Evolutionary conservation across 2,329 filamentous ascomycete genomes (phyloP).

Genomic region (Madurella fahalii): DNA sequence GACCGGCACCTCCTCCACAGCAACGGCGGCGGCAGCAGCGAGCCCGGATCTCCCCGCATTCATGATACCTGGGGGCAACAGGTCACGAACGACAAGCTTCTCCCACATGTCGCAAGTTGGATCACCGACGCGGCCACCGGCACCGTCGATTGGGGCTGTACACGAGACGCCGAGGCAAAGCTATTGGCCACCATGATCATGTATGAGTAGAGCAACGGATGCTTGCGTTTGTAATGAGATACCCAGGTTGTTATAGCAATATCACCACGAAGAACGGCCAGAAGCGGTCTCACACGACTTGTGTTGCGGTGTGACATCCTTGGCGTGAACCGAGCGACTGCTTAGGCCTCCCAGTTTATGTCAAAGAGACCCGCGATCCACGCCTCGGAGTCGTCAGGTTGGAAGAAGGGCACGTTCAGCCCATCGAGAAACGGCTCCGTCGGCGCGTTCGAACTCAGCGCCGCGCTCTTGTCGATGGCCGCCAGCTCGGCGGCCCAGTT

Average conservation of each 20-base stretch:
- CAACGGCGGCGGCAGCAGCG: background rate
- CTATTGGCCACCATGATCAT: too few species aligned
- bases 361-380: slow-evolving; percentile 24
- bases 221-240: too few species aligned
- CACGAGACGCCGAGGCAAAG: too few species aligned
- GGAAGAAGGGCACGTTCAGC: slow-evolving; percentile 17
- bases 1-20: too few species aligned
- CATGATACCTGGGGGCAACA: slow-evolving; percentile 21
- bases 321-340: too few species aligned
- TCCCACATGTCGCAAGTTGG: slow-evolving; percentile 3
- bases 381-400: slow-evolving; percentile 17
- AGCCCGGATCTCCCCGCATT: slow-evolving; percentile 14
- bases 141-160: background rate
- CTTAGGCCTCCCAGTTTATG: slow-evolving; percentile 19
- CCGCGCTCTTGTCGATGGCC: background rate
- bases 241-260: too few species aligned
- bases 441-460: background rate
- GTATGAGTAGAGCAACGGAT: too few species aligned
- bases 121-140: slow-evolving; percentile 2
- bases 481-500: slow-evolving; percentile 18
- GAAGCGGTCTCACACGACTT: too few species aligned
- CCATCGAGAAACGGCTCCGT: slow-evolving; percentile 11
- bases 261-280: too few species aligned
- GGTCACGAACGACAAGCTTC: slow-evolving; percentile 17
- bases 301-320: too few species aligned